A percentile compares a stretch with the other conserved stretches of the same genome.
phyloP scores from a whole-genome alignment of 257 asterid species.

The Solanum piurae region DNA sequence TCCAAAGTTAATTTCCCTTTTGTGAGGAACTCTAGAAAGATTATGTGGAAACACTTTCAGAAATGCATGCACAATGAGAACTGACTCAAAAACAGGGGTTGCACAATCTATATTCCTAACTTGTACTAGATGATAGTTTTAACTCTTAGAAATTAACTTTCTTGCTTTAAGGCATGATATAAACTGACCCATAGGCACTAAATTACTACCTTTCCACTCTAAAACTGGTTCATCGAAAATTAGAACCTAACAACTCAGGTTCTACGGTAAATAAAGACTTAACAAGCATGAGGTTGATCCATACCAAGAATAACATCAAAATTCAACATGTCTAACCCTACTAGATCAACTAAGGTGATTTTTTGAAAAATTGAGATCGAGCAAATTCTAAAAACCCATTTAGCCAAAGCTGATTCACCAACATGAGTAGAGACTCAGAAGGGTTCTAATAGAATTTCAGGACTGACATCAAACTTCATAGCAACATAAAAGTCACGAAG shows the following conservation, averaged over 20 bases:
- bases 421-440: not conserved
- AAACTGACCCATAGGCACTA: not conserved
- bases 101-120: not conserved
- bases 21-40: not conserved
- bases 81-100: not conserved
- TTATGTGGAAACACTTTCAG: not conserved
- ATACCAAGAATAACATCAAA: too few species aligned
- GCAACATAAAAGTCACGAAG: not conserved
- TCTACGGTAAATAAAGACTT: not conserved
- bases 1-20: too few species aligned
- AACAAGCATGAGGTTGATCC: not conserved
- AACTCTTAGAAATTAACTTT: not conserved
- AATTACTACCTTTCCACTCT: not conserved
- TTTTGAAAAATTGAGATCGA: not conserved
- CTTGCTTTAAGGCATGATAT: not conserved
- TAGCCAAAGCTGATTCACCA: not conserved
- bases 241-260: not conserved
- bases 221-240: too few species aligned
- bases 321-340: not conserved
- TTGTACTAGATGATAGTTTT: not conserved
- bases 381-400: not conserved
- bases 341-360: not conserved
- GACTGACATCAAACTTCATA: not conserved
- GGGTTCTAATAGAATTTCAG: not conserved
- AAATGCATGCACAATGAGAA: not conserved